Evolutionary conservation across 2,329 filamentous ascomycete species (phyloP).

Genomic region (Hirsutella minnesotensis): DNA sequence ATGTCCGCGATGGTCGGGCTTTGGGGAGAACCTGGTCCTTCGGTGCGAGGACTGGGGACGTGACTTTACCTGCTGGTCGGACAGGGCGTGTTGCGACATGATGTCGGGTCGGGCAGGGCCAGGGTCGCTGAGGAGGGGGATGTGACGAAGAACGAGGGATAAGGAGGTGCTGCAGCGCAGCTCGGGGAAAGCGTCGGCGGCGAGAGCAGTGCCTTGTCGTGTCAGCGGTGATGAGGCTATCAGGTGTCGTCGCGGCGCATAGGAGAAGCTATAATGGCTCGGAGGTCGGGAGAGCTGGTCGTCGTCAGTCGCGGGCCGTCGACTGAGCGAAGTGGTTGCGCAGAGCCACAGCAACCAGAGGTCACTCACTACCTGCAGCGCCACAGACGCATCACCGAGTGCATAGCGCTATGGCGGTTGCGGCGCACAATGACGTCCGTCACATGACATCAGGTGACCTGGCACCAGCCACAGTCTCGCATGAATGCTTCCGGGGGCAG

Average conservation of each 20-base stretch:
- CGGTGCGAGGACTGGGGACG: too few relatives aligned
- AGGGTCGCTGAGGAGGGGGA: conserved; percentile 5
- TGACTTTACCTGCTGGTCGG: conserved; percentile 92
- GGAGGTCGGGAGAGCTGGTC: conserved; percentile 2
- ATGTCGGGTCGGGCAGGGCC: conserved; percentile 26
- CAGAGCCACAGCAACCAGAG: neutral
- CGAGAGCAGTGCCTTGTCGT: conserved; percentile 1
- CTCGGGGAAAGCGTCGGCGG: neutral
- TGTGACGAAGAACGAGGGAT: conserved; percentile 10
- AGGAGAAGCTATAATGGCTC: conserved; percentile 17
- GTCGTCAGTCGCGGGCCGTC: neutral
- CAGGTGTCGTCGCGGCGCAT: conserved; percentile 6
- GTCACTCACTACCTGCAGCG: neutral
- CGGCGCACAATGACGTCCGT: conserved; percentile 1
- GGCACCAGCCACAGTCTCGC: conserved; percentile 15
- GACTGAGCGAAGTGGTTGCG: neutral
- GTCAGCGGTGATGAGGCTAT: neutral
- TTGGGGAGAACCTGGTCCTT: too few relatives aligned
- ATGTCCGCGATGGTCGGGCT: too few relatives aligned
- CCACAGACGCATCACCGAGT: neutral
- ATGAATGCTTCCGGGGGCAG: neutral
- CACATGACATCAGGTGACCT: conserved; percentile 17
- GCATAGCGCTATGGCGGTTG: neutral
- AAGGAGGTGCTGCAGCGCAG: neutral
- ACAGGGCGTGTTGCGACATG: conserved; percentile 95